phyloP scores from a whole-genome alignment of 1,284 basidiomycete genomes.

The Cerrena zonata region DNA sequence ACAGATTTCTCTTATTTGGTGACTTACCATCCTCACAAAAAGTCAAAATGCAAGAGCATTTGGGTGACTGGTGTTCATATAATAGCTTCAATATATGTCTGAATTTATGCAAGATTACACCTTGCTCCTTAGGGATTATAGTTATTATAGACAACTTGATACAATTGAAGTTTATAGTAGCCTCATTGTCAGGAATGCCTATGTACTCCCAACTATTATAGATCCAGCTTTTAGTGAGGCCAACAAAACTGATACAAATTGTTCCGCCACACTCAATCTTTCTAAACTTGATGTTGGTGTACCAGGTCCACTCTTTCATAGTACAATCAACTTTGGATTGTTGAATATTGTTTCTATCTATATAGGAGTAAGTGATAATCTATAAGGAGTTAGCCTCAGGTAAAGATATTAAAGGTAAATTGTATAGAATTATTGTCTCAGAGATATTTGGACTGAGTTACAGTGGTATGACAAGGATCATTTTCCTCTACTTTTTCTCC shows the following conservation, averaged over 20 bases:
- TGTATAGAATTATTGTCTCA: no score
- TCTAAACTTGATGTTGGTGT: constrained; percentile 3
- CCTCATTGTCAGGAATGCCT: background rate
- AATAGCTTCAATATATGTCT: constrained; percentile 28
- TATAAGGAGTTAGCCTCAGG: no score
- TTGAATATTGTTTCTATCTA: constrained; percentile 1
- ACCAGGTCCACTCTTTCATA: constrained; percentile 5
- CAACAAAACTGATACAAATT: constrained; percentile 8
- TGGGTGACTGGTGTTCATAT: constrained; percentile 29
- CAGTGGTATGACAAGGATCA: no score
- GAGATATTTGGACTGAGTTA: no score
- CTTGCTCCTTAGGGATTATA: constrained; percentile 1
- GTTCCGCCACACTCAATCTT: background rate
- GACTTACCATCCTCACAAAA: constrained; percentile 14
- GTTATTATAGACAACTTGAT: constrained; percentile 6
- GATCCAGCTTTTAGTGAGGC: constrained; percentile 1
- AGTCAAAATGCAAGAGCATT: constrained; percentile 13
- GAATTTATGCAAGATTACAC: constrained; percentile 27
- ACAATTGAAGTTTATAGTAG: constrained; percentile 25
- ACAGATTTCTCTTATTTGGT: no score
- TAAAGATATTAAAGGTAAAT: no score
- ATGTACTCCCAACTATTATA: background rate
- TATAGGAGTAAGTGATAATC: constrained; percentile 2
- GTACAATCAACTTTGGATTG: constrained; percentile 1
- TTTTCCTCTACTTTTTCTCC: no score